Evolutionary conservation across 352 stramenopile genomes (phyloP), one percentile per base, ranked within the genome.

Genomic region (Pilasporangium apinafurcum): DNA sequence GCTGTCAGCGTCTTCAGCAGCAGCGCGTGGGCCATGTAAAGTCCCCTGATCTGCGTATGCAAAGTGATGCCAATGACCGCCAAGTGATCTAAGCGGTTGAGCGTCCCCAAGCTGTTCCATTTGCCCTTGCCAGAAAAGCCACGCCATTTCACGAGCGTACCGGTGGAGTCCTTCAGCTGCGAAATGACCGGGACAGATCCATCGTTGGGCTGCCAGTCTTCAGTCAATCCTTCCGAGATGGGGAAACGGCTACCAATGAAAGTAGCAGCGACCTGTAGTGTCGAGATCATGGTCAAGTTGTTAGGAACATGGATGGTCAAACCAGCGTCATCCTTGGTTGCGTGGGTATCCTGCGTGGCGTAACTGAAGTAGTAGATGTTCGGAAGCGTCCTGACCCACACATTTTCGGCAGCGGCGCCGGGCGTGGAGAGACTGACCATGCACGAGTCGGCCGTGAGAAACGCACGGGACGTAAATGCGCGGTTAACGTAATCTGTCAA

Each of bases 301-400:
- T n/a, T n/a, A 36, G 14, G 17, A 48, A 32, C 48, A 50, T 56
- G 17, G 48, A 36, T 16, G 28, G 25, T 12, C 34, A 42, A 18
- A 38, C 37, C 13, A 56, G 33, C 26, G 38, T 27, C 25, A 56
- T 42, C 32, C 48, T 54, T 25, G n/a, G 26, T 44, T 44, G 16
- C 29, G 17, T 7, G 28, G 24, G 20, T 35, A 25, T 17, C 25
- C 48, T 32, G 48, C 44, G 39, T 50, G 30, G 22, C 35, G 38
- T 18, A 50, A 4, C 48, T 56, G 39, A 44, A 56, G 38, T 56
- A 56, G 39, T 56, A 56, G 26, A 57, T n/a, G 27, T n/a, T 48
- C 14, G 50, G 37, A 22, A 57, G 50, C 26, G 50, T 57, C 14
- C 16, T 44, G 25, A 56, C 48, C 48, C 48, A 56, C 13, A 20